Evolutionary conservation across 2,329 filamentous ascomycete species (phyloP).

Genomic region (Furcasterigmium sp.): DNA sequence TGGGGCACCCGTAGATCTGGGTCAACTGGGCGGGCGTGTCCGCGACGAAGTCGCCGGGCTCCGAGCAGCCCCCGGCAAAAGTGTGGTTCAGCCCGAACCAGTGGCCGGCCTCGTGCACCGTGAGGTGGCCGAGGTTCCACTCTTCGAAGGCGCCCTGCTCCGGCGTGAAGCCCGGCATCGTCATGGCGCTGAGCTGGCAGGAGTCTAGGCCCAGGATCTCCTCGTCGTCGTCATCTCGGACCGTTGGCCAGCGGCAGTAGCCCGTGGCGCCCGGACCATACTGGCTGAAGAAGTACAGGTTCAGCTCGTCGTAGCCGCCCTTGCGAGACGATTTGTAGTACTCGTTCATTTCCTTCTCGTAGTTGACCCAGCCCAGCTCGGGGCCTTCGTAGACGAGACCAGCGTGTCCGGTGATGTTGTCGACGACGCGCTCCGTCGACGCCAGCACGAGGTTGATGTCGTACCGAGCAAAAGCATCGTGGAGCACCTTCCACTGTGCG

Average conservation of each 20-base stretch:
- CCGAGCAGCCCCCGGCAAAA: conserved; percentile 35
- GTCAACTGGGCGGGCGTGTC: conserved; percentile 34
- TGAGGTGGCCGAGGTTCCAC: conserved; percentile 25
- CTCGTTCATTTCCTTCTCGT: conserved; percentile 6
- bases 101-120: conserved; percentile 41
- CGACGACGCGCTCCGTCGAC: conserved; percentile 17
- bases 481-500: conserved; percentile 15
- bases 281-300: conserved; percentile 38
- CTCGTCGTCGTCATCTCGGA: background rate
- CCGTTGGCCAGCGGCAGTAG: conserved; percentile 27
- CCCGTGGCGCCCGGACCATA: conserved; percentile 31
- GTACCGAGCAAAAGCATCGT: conserved; percentile 13
- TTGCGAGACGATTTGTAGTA: conserved; percentile 23
- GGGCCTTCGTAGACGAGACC: conserved; percentile 16
- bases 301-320: conserved; percentile 33
- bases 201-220: background rate
- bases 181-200: background rate
- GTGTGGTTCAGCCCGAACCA: conserved; percentile 46
- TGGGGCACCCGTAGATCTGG: conserved; percentile 27
- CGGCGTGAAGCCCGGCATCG: background rate
- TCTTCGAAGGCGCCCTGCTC: conserved; percentile 22
- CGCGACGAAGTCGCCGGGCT: conserved; percentile 29
- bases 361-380: conserved; percentile 14
- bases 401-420: conserved; percentile 12
- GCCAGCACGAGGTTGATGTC: conserved; percentile 16